phyloP scores from a whole-genome alignment of 2,329 filamentous ascomycete species.

The Beauveria australis region DNA sequence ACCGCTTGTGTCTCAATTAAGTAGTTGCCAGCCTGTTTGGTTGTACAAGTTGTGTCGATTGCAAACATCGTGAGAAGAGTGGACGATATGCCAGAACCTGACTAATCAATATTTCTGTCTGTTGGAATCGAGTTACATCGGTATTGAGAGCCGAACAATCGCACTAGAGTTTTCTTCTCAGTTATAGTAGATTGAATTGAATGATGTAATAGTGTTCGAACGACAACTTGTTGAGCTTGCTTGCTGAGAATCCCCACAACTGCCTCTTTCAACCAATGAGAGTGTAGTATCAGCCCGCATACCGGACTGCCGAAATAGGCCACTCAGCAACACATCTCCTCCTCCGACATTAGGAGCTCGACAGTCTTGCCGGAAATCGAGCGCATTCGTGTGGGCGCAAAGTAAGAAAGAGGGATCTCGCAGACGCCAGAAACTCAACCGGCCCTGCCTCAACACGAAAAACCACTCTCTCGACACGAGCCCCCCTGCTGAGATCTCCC shows the following conservation, averaged over 20 bases:
- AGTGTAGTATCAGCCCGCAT: background rate
- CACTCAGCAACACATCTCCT: background rate
- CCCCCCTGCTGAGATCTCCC: background rate
- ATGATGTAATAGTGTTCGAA: background rate
- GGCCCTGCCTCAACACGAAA: background rate
- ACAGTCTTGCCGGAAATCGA: background rate
- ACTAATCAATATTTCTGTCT: too few species aligned
- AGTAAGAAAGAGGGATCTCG: background rate
- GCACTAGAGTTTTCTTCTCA: background rate
- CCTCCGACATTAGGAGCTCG: slow-evolving; percentile 2
- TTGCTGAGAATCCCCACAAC: background rate
- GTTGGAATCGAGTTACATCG: too few species aligned
- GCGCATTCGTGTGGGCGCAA: background rate
- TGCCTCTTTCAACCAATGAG: background rate
- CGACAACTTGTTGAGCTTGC: background rate
- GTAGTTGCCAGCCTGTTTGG: too few species aligned
- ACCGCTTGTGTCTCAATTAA: too few species aligned
- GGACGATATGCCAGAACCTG: too few species aligned
- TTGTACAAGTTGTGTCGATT: too few species aligned
- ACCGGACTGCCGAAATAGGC: slow-evolving; percentile 3
- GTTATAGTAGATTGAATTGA: background rate
- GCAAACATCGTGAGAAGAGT: too few species aligned
- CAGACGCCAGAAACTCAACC: background rate
- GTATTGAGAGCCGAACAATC: too few species aligned
- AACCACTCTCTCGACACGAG: background rate